A percentile compares a stretch with the other conserved stretches of the same genome.
These are phyloP conservation scores for Cucurbita pepo DNA, from an alignment of 306 rosid genomes.

Conservation along the genomic window DNA sequence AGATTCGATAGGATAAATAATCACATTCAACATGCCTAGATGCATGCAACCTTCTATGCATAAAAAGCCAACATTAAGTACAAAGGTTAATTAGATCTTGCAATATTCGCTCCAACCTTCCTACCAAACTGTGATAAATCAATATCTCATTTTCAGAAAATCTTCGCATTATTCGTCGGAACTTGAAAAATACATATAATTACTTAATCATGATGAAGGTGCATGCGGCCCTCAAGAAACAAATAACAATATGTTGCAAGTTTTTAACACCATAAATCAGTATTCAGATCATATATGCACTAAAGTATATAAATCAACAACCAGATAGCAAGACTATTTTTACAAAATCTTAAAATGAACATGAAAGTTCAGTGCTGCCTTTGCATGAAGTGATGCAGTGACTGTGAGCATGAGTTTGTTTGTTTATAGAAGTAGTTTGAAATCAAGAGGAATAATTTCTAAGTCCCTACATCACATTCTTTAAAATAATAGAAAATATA, in stretches of 20 bases:
- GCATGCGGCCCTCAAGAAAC: background rate
- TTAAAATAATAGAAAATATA: background rate
- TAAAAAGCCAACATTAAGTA: background rate
- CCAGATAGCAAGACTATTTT: background rate
- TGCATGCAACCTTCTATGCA: background rate
- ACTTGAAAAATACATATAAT: background rate
- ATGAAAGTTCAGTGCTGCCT: background rate
- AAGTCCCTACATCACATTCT: background rate
- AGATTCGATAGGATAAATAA: background rate
- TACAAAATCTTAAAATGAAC: background rate
- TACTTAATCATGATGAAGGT: background rate
- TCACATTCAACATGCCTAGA: background rate
- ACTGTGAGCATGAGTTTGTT: background rate
- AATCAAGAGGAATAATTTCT: background rate
- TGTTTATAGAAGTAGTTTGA: background rate
- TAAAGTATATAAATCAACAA: background rate
- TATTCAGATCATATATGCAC: background rate
- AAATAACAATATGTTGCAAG: background rate
- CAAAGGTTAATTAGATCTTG: background rate
- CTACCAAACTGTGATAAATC: background rate
- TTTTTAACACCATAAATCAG: background rate
- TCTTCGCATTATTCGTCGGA: background rate
- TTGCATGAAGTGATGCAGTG: background rate
- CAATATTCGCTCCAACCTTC: background rate
- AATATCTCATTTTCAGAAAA: background rate